Conservation (phyloP, 768 basidiomycete species). For the Thelephora ganbajun region DNA sequence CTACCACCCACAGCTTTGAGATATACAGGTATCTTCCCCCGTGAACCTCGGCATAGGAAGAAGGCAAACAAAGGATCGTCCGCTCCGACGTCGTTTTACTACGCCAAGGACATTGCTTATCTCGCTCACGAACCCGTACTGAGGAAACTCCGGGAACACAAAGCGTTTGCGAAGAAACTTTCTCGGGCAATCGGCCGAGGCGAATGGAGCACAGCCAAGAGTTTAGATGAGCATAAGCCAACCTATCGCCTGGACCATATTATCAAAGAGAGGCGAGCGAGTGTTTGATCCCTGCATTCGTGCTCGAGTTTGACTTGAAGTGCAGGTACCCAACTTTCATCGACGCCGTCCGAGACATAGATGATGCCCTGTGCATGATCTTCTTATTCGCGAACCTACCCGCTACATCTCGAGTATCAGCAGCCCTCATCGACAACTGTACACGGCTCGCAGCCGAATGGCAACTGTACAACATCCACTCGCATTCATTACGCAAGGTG, state of each 20-base stretch:
- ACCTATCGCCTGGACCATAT: slow-evolving; percentile 89
- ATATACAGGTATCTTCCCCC: slow-evolving; percentile 81
- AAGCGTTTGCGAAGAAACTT: slow-evolving; percentile 95
- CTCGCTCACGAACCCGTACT: slow-evolving; percentile 93
- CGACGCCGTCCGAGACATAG: slow-evolving; percentile 90
- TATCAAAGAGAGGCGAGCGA: slow-evolving; percentile 82
- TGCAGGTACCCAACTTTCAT: slow-evolving; percentile 91
- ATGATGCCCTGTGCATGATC: slow-evolving; percentile 92
- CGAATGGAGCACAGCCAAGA: slow-evolving; percentile 93
- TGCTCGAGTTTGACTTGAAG: slow-evolving; percentile 3
- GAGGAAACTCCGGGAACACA: slow-evolving; percentile 89
- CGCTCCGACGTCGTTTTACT: slow-evolving; percentile 95
- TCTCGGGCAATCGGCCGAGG: slow-evolving; percentile 84
- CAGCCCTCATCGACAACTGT: slow-evolving; percentile 83
- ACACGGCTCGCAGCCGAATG: slow-evolving; percentile 84
- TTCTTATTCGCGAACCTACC: slow-evolving; percentile 88
- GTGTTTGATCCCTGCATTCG: not conserved
- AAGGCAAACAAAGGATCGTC: slow-evolving; percentile 96
- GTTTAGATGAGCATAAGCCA: slow-evolving; percentile 85
- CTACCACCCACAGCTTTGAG: slow-evolving; percentile 6
- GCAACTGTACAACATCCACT: slow-evolving; percentile 92
- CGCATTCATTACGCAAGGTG: slow-evolving; percentile 69
- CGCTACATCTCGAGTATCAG: slow-evolving; percentile 67
- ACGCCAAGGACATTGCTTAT: slow-evolving; percentile 95
- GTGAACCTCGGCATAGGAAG: slow-evolving; percentile 85